phyloP scores from a whole-genome alignment of 495 filamentous ascomycete genomes.

The Melanomma pulvis-pyrius region DNA sequence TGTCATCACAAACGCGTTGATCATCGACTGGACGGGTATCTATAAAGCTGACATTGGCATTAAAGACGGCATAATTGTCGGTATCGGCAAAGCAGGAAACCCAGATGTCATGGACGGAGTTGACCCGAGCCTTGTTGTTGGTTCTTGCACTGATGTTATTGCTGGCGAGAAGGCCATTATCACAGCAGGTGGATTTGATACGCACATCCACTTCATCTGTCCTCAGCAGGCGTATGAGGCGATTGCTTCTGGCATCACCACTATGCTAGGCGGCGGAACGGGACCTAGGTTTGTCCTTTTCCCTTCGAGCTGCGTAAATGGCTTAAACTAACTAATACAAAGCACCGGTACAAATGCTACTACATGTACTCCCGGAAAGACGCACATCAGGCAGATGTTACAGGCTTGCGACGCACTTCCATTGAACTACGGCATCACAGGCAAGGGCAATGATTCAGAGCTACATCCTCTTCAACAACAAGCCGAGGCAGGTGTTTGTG shows the following conservation, averaged over 20 bases:
- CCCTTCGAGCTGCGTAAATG: background rate
- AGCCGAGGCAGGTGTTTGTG: slow-evolving; percentile 79
- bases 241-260: slow-evolving; percentile 85
- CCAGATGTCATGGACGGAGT: slow-evolving; percentile 96
- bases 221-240: slow-evolving; percentile 91
- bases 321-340: slow-evolving; percentile 19
- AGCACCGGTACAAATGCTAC: slow-evolving; percentile 94
- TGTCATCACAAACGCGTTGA: slow-evolving; percentile 88
- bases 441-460: slow-evolving; percentile 92
- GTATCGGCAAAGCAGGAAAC: slow-evolving; percentile 95
- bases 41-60: slow-evolving; percentile 98
- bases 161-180: slow-evolving; percentile 92
- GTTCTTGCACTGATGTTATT: slow-evolving; percentile 92
- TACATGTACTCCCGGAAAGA: slow-evolving; percentile 87
- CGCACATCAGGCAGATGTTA: slow-evolving; percentile 89
- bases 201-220: slow-evolving; percentile 96
- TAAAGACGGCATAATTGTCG: slow-evolving; percentile 83
- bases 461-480: slow-evolving; percentile 75
- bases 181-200: slow-evolving; percentile 89
- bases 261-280: slow-evolving; percentile 89
- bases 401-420: slow-evolving; percentile 87
- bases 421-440: slow-evolving; percentile 90
- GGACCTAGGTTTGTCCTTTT: slow-evolving; percentile 67
- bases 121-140: slow-evolving; percentile 75
- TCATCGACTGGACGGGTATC: slow-evolving; percentile 91